Conservation (phyloP, 2,329 filamentous ascomycete genomes). For the Aspergillus sclerotialis region DNA sequence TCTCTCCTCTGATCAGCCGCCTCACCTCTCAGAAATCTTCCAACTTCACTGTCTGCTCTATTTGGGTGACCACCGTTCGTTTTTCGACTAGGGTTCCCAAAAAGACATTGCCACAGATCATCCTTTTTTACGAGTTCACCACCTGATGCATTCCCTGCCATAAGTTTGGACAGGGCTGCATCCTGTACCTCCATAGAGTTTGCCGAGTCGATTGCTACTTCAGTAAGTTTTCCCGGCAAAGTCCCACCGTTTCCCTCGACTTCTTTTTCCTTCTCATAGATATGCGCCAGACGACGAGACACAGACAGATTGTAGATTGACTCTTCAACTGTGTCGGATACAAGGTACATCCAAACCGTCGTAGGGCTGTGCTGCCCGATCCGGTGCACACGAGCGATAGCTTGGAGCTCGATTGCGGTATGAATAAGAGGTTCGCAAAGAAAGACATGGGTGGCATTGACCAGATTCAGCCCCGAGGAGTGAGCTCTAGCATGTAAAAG, state of each 20-base stretch:
- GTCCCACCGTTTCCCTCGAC: slow-evolving; percentile 15
- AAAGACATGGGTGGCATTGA: slow-evolving; percentile 90
- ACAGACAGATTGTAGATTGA: slow-evolving; percentile 86
- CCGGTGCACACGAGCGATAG: slow-evolving; percentile 87
- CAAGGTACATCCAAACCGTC: slow-evolving; percentile 90
- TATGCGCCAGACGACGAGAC: slow-evolving; percentile 68
- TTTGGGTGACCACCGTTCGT: slow-evolving; percentile 8
- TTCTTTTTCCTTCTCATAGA: slow-evolving; percentile 45
- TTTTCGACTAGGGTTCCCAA: slow-evolving; percentile 49
- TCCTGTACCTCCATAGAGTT: slow-evolving; percentile 79
- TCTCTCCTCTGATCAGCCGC: slow-evolving; percentile 47
- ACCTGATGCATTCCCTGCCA: slow-evolving; percentile 61
- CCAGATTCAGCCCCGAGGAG: slow-evolving; percentile 80
- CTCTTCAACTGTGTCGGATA: slow-evolving; percentile 87
- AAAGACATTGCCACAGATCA: slow-evolving; percentile 85
- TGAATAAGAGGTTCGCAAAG: slow-evolving; percentile 91
- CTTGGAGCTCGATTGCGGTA: slow-evolving; percentile 87
- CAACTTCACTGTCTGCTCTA: slow-evolving; percentile 39
- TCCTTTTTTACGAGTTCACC: slow-evolving; percentile 73
- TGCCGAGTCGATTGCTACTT: slow-evolving; percentile 67
- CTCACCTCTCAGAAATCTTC: slow-evolving; percentile 46
- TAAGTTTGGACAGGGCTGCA: slow-evolving; percentile 60
- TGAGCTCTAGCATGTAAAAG: slow-evolving; percentile 84
- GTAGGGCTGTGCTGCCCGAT: slow-evolving; percentile 86
- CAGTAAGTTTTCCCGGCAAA: slow-evolving; percentile 35